Conservation (phyloP, 1,284 basidiomycete genomes). For the Athelia sp. region DNA sequence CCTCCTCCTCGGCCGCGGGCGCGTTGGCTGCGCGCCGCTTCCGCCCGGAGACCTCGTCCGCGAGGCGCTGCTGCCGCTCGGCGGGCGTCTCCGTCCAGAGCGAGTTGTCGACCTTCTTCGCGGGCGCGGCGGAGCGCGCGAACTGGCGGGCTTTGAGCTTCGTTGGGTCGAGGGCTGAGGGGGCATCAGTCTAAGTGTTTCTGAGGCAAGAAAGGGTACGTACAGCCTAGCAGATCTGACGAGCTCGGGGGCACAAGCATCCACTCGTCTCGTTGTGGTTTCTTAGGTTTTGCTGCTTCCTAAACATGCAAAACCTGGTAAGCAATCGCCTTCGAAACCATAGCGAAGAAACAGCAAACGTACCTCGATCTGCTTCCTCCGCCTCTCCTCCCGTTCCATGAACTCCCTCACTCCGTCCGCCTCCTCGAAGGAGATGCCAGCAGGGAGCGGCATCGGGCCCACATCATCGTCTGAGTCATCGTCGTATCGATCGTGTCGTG, state of each 20-base stretch:
- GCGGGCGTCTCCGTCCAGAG: constrained; percentile 94
- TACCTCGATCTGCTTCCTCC: constrained; percentile 63
- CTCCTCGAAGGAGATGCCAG: constrained; percentile 28
- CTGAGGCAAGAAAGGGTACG: constrained; percentile 24
- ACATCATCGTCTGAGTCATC: constrained; percentile 71
- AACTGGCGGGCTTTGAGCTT: constrained; percentile 73
- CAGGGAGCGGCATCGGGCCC: constrained; percentile 69
- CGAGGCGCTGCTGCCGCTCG: constrained; percentile 78
- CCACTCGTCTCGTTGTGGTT: constrained; percentile 84
- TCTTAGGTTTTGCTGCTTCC: constrained; percentile 72
- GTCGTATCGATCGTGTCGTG: constrained; percentile 26
- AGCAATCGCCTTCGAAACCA: constrained; percentile 1
- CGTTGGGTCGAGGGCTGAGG: constrained; percentile 61
- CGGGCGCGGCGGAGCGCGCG: constrained; percentile 50
- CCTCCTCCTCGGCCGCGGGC: constrained; percentile 38
- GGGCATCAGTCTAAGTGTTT: neutral
- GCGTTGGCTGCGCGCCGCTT: constrained; percentile 65
- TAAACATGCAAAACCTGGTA: constrained; percentile 17
- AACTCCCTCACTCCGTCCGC: constrained; percentile 72
- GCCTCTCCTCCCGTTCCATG: constrained; percentile 73
- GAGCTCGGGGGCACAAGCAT: constrained; percentile 88
- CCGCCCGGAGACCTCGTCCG: constrained; percentile 83
- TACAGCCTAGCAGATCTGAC: constrained; percentile 71
- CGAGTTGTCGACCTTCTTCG: constrained; percentile 45
- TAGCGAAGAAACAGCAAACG: constrained; percentile 9